These are phyloP conservation scores for Sporodiniella umbellata DNA, from an alignment of 371 early-diverging fungal genomes.

Conservation along the genomic window DNA sequence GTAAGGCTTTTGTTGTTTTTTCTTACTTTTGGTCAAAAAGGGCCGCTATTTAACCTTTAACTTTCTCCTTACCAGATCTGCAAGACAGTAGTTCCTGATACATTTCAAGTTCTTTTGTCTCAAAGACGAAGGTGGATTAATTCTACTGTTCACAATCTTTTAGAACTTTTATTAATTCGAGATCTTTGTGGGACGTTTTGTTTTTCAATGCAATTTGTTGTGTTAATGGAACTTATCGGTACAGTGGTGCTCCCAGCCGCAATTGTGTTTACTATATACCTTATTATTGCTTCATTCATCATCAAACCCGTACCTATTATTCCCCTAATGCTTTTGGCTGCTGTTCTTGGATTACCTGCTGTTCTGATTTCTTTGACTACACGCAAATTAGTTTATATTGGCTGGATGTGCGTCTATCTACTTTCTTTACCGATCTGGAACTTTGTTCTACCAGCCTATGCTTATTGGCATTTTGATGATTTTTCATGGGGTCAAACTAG, in stretches of 20 bases:
- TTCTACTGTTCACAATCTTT: conserved; percentile 85
- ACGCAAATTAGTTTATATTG: conserved; percentile 85
- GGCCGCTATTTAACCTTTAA: no score
- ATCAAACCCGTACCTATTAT: conserved; percentile 55
- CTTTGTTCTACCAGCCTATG: conserved; percentile 93
- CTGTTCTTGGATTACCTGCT: conserved; percentile 81
- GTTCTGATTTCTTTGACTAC: conserved; percentile 89
- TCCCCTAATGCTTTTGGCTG: conserved; percentile 71
- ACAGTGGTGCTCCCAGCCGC: conserved; percentile 87
- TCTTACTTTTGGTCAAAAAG: no score
- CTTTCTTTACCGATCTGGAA: conserved; percentile 97
- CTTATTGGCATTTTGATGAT: conserved; percentile 99
- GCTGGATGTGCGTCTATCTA: conserved; percentile 96
- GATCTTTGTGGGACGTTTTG: conserved; percentile 89
- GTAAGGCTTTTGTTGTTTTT: no score
- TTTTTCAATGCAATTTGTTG: conserved; percentile 89
- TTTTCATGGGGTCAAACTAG: conserved; percentile 98
- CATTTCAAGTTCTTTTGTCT: conserved; percentile 76
- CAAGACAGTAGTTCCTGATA: conserved; percentile 83
- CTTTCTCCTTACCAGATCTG: no score
- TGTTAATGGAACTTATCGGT: conserved; percentile 84
- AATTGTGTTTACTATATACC: conserved; percentile 66
- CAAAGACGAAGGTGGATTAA: conserved; percentile 94
- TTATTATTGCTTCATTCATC: conserved; percentile 48
- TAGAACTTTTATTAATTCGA: conserved; percentile 80